phyloP scores from a whole-genome alignment of 805 yeast genomes.

The Hanseniaspora vineae region DNA sequence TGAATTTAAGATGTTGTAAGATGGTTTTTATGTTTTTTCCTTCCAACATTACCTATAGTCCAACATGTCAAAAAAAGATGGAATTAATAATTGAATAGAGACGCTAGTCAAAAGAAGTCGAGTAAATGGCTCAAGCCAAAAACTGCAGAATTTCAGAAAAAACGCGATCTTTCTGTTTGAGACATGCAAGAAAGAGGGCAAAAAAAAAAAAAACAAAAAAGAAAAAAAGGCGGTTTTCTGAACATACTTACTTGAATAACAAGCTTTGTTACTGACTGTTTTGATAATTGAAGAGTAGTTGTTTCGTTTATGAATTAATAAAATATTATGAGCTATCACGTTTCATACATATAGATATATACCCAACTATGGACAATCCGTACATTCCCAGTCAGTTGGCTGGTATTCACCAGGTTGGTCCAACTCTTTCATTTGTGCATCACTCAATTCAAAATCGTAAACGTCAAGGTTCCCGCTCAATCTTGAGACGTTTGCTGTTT shows the following conservation, averaged over 20 bases:
- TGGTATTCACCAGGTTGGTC: conserved; percentile 47
- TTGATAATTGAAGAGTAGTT: too few species aligned
- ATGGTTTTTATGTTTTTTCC: background rate
- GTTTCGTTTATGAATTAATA: too few species aligned
- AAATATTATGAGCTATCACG: too few species aligned
- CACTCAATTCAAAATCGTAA: conserved; percentile 33
- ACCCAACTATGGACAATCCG: conserved; percentile 35
- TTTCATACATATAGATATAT: too few species aligned
- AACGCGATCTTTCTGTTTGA: too few species aligned
- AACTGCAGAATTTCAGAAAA: too few species aligned
- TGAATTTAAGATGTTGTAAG: background rate
- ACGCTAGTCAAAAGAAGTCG: background rate
- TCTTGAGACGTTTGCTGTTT: conserved; percentile 42
- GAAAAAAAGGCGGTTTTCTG: too few species aligned
- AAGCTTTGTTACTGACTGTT: too few species aligned
- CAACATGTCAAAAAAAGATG: background rate
- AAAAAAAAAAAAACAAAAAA: too few species aligned
- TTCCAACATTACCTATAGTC: background rate
- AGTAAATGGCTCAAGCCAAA: too few species aligned
- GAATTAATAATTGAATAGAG: background rate
- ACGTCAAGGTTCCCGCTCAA: conserved; percentile 43
- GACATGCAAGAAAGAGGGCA: too few species aligned
- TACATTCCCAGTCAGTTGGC: conserved; percentile 70
- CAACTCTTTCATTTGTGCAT: conserved; percentile 28
- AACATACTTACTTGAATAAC: too few species aligned